Conservation (phyloP, 2,329 filamentous ascomycete species). For the Diaporthe destruens region DNA sequence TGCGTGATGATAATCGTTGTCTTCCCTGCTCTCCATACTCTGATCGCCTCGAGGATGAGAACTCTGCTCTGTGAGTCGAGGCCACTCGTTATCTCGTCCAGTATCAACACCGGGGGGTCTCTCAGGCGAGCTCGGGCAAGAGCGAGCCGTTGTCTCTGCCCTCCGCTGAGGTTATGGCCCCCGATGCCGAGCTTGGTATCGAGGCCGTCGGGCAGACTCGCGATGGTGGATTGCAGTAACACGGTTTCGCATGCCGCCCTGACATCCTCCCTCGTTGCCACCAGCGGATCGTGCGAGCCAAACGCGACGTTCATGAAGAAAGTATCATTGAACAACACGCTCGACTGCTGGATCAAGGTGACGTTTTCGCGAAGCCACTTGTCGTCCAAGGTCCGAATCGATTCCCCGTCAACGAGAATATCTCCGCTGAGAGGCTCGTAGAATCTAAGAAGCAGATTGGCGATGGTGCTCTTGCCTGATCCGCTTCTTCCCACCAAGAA, state of each 20-base stretch:
- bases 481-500: slow-evolving; percentile 90
- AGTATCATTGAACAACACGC: slow-evolving; percentile 83
- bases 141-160: slow-evolving; percentile 85
- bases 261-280: slow-evolving; percentile 67
- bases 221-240: slow-evolving; percentile 76
- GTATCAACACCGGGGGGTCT: slow-evolving; percentile 82
- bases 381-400: slow-evolving; percentile 72
- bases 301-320: slow-evolving; percentile 84
- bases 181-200: slow-evolving; percentile 78
- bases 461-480: slow-evolving; percentile 91
- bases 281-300: slow-evolving; percentile 66
- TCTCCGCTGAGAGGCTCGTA: slow-evolving; percentile 75
- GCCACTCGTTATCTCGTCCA: slow-evolving; percentile 91
- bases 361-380: slow-evolving; percentile 83
- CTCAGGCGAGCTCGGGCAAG: slow-evolving; percentile 83
- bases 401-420: slow-evolving; percentile 76
- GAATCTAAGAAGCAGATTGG: slow-evolving; percentile 82
- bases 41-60: slow-evolving; percentile 79
- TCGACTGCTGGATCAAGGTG: slow-evolving; percentile 85
- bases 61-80: slow-evolving; percentile 79
- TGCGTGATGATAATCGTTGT: slow-evolving; percentile 96
- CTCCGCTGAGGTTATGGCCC: slow-evolving; percentile 82
- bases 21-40: slow-evolving; percentile 81
- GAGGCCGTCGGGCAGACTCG: slow-evolving; percentile 75
- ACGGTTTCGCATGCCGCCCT: slow-evolving; percentile 74